Evolutionary conservation across 768 basidiomycete genomes (phyloP).

Genomic region (Leccinellum albellum): DNA sequence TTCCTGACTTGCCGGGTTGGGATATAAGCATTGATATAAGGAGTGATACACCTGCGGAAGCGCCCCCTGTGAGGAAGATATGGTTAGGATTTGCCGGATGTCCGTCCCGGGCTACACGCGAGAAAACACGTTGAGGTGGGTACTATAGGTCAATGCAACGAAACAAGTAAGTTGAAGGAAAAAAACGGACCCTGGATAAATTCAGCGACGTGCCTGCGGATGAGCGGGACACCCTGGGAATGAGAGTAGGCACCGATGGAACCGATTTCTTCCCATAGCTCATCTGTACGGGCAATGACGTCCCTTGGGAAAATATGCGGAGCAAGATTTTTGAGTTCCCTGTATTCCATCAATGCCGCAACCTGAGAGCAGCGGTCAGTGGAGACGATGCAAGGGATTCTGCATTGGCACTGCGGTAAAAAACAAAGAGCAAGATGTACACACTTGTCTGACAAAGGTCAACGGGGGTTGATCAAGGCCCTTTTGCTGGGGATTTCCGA

Average conservation of each 20-base stretch:
- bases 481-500: conserved; percentile 96
- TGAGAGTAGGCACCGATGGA: conserved; percentile 95
- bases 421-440: conserved; percentile 12
- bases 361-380: conserved; percentile 46
- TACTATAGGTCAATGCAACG: conserved; percentile 4
- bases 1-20: conserved; percentile 55
- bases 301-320: conserved; percentile 80
- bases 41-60: conserved; percentile 90
- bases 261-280: conserved; percentile 81
- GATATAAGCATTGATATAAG: conserved; percentile 78
- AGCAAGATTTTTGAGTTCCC: conserved; percentile 74
- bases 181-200: conserved; percentile 74
- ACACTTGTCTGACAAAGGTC: conserved; percentile 87
- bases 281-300: conserved; percentile 77
- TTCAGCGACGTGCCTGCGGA: conserved; percentile 82
- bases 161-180: background rate
- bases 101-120: conserved; percentile 76
- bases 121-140: background rate
- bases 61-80: conserved; percentile 95
- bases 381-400: background rate
- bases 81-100: conserved; percentile 74
- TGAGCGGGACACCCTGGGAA: conserved; percentile 86
- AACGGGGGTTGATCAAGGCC: conserved; percentile 91
- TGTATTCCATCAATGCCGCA: conserved; percentile 89
- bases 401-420: background rate